phyloP scores from a whole-genome alignment of 805 yeast genomes.

The Yamadazyma akitaensis region DNA sequence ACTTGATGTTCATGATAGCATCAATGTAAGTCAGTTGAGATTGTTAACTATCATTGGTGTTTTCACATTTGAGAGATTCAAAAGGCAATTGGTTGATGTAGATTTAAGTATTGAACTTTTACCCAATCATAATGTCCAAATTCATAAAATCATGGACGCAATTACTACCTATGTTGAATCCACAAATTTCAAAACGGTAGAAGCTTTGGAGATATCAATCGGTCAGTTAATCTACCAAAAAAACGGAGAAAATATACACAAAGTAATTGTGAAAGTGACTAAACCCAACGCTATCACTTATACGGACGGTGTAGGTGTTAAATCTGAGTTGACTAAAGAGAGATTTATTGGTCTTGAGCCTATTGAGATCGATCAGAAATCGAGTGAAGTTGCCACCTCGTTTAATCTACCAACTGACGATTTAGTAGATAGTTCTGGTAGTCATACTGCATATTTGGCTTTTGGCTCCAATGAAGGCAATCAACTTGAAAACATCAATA shows the following conservation, averaged over 20 bases:
- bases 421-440: conserved; percentile 1
- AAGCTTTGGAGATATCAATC: conserved; percentile 77
- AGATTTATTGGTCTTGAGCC: conserved; percentile 32
- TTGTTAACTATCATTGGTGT: conserved; percentile 86
- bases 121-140: conserved; percentile 31
- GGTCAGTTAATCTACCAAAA: conserved; percentile 53
- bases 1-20: conserved; percentile 17
- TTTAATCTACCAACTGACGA: conserved; percentile 34
- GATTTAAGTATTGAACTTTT: conserved; percentile 35
- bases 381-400: conserved; percentile 3
- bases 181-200: conserved; percentile 89
- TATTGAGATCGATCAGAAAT: conserved; percentile 4
- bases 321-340: conserved; percentile 48
- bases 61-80: conserved; percentile 82
- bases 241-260: conserved; percentile 28
- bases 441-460: conserved; percentile 68
- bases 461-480: conserved; percentile 89
- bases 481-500: conserved; percentile 55
- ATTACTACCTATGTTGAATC: conserved; percentile 62
- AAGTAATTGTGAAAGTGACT: conserved; percentile 58
- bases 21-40: conserved; percentile 48
- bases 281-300: conserved; percentile 87
- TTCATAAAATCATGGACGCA: conserved; percentile 43
- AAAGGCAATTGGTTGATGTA: conserved; percentile 75
- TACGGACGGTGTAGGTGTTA: conserved; percentile 89